Conservation (phyloP, 129 eudicot species). For the Erigeron canadensis region DNA sequence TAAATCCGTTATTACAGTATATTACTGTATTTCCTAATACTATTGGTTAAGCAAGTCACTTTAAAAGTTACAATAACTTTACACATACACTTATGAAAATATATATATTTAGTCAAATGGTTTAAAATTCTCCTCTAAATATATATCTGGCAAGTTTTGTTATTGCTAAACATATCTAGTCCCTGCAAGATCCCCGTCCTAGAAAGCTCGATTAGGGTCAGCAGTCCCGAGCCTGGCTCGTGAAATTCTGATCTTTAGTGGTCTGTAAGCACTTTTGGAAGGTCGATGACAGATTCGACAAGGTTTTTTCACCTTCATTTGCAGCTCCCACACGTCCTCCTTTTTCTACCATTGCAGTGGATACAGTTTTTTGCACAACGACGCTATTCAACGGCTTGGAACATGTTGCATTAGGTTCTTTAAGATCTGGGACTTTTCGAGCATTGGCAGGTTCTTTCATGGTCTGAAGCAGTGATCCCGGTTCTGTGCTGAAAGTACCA, state of each 20-base stretch:
- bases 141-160: neutral
- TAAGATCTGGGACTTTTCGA: neutral
- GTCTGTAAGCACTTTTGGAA: slow-evolving; percentile 52
- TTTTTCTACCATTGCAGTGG: neutral
- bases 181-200: neutral
- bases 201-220: neutral
- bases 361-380: too few relatives aligned
- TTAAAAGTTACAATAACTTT: too few relatives aligned
- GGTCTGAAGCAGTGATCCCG: slow-evolving; percentile 14
- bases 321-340: neutral
- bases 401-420: neutral
- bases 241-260: slow-evolving; percentile 11
- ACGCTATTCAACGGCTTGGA: too few relatives aligned
- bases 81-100: too few relatives aligned
- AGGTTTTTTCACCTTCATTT: slow-evolving; percentile 38
- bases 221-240: neutral
- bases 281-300: slow-evolving; percentile 44
- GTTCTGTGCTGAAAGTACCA: slow-evolving; percentile 39
- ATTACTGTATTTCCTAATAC: too few relatives aligned
- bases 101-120: neutral
- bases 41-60: too few relatives aligned
- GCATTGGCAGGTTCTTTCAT: slow-evolving; percentile 29
- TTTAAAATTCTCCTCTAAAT: neutral
- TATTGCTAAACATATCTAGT: neutral
- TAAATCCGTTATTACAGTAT: too few relatives aligned